Evolutionary conservation across 2,329 filamentous ascomycete genomes (phyloP), one percentile per base, ranked within the genome.

Genomic region (Phialophora verrucosa): DNA sequence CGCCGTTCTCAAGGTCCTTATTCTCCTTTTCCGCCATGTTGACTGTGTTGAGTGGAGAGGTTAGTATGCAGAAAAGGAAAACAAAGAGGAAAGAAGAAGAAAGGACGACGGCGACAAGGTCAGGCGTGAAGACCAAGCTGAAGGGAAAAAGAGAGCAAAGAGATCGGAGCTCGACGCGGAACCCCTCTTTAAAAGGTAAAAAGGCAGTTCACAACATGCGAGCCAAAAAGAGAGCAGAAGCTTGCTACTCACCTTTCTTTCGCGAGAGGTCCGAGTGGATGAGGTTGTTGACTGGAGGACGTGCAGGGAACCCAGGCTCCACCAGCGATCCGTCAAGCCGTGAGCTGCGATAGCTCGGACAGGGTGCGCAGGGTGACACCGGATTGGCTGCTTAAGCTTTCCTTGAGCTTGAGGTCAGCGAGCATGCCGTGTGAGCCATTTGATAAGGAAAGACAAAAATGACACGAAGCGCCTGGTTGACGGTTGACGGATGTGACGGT

Each of bases 301-400:
- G 62, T 68, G 69, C 61, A 66, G 57, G 67, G 61, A 66, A 68
- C 47, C 47, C 60, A 66, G 65, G 66, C 57, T 71, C 71, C 70
- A 73, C 71, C 63, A 67, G 64, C 63, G 63, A 71, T 72, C 71
- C 71, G 69, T 71, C 67, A 73, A 68, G 71, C 70, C 70, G 71
- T 72, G 64, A 73, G 69, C 63, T 67, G 71, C 65, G 70, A 73
- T 73, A 73, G 70, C 70, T 73, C 66, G 63, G 68, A 64, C 66
- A 72, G 66, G 66, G 70, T 68, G 68, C 54, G 42, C 49, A 51
- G 66, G 50, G 49, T 50, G 62, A 25, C 53, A 69, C 64, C 44
- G 72, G 70, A 69, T 72, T 73, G 71, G 71, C 70, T 73, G 71
- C 71, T 72, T 73, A 73, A 71, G 71, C 71, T 73, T 73, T 71